Conservation (phyloP, 768 basidiomycete genomes). For the Xerocomellus intermedius region DNA sequence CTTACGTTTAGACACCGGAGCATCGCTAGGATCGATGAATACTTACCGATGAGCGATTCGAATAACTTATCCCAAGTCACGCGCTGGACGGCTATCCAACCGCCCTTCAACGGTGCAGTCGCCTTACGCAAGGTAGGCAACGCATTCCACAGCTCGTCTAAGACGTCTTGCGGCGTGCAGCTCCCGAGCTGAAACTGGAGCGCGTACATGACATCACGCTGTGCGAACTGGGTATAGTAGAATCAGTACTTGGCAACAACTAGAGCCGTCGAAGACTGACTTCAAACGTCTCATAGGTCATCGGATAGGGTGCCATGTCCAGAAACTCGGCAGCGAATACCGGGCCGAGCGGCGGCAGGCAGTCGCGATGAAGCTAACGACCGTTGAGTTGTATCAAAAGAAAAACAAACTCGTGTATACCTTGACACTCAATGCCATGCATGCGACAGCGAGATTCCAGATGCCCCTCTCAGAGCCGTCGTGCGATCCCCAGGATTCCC, state of each 20-base stretch:
- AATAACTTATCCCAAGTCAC: conserved; percentile 54
- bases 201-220: conserved; percentile 52
- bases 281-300: conserved; percentile 53
- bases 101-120: conserved; percentile 24
- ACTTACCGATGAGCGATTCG: conserved; percentile 39
- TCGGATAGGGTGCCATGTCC: conserved; percentile 44
- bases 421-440: conserved; percentile 62
- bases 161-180: conserved; percentile 48
- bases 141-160: conserved; percentile 60
- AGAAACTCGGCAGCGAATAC: conserved; percentile 53
- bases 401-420: conserved; percentile 28
- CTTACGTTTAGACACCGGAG: background rate
- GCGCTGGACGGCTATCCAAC: conserved; percentile 47
- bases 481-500: background rate
- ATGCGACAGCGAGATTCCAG: conserved; percentile 61
- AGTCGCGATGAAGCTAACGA: conserved; percentile 60
- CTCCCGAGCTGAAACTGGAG: conserved; percentile 50
- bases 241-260: background rate
- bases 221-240: conserved; percentile 41
- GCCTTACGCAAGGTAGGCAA: conserved; percentile 50
- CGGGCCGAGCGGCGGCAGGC: conserved; percentile 52
- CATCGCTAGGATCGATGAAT: background rate
- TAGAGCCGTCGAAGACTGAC: conserved; percentile 28
- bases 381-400: background rate
- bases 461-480: conserved; percentile 31